Evolutionary conservation across 176 grass and related monocot species (phyloP).

Genomic region (Poa pratensis): DNA sequence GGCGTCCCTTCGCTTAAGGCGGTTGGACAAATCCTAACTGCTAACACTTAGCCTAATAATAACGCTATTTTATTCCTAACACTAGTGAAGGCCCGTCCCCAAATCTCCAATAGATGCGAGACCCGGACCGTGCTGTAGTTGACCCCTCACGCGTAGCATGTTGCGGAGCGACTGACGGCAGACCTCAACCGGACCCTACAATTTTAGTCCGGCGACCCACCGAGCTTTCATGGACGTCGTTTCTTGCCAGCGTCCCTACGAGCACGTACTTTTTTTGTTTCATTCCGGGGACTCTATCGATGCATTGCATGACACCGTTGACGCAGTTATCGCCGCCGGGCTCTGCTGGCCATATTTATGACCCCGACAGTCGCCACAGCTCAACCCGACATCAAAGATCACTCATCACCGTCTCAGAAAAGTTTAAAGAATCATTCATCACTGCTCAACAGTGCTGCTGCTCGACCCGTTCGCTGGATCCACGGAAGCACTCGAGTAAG

Average conservation of each 20-base stretch:
- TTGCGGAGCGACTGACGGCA: conserved; percentile 26
- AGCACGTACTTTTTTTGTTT: background rate
- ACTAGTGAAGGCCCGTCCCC: no score
- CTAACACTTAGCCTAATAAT: no score
- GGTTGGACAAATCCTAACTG: no score
- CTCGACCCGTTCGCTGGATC: background rate
- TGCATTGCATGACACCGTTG: conserved; percentile 12
- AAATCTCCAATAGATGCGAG: background rate
- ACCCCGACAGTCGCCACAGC: background rate
- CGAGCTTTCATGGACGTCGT: conserved; percentile 1
- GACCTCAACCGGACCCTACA: conserved; percentile 12
- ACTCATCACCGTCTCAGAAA: background rate
- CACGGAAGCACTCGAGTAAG: no score
- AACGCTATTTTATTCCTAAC: no score
- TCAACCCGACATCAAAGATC: conserved; percentile 10
- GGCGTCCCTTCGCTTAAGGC: no score
- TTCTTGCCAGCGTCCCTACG: background rate
- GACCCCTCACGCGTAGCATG: background rate
- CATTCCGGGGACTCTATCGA: conserved; percentile 11
- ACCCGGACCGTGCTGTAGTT: background rate
- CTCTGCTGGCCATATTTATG: conserved; percentile 35
- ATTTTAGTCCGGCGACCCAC: background rate
- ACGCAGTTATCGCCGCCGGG: conserved; percentile 15
- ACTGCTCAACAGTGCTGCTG: background rate
- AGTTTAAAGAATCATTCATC: background rate